Base-by-base conservation (phyloP, 176 grass and related monocot species). In the Chrysopogon serrulatus region DNA sequence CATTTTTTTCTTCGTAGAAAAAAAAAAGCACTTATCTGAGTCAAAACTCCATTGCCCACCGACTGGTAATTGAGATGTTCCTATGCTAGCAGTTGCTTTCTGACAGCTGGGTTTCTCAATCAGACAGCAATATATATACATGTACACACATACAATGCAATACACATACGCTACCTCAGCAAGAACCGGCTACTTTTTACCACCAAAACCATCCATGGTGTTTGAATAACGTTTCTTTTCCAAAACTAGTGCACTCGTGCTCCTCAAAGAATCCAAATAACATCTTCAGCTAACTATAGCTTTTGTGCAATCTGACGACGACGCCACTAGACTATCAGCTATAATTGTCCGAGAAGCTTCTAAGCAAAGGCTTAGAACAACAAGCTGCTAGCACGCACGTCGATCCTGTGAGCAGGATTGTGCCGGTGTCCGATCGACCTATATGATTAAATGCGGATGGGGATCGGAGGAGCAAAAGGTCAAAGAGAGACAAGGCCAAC, bases 401-500 rank as follows among this genome's bases (percentile, higher is more conserved):
- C 61, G 42, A n/a, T n/a, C n/a, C n/a, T 26, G 27, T 79, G 44
- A 44, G 37, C 34, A 72, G 27, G 24, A 31, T 74, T 37, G 30
- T 37, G 74, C 32, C 45, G 36, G 26, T 66, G 74, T 17, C 54
- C 40, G 63, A 37, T 61, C 32, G 44, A 34, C 42, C 42, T 42
- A 56, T 42, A 56, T 77, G 62, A 77, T 85, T 64, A 71, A 35
- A 60, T 51, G 63, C 5, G 51, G 80, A 69, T 40, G 17, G 41
- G 72, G 45, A 74, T 53, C 24, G 43, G 79, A 12, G 35, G 78
- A 70, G 10, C 19, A 32, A 34, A 51, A 73, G 44, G 66, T 86
- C 67, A 83, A 83, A 41, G 61, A 41, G 61, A 76, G 71, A 57
- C 42, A 90, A 2, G 39, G 44, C 51, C 78, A 78, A 71, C 35